Evolutionary conservation across 805 yeast species (phyloP).

Genomic region (Saccharomycopsis sp.): DNA sequence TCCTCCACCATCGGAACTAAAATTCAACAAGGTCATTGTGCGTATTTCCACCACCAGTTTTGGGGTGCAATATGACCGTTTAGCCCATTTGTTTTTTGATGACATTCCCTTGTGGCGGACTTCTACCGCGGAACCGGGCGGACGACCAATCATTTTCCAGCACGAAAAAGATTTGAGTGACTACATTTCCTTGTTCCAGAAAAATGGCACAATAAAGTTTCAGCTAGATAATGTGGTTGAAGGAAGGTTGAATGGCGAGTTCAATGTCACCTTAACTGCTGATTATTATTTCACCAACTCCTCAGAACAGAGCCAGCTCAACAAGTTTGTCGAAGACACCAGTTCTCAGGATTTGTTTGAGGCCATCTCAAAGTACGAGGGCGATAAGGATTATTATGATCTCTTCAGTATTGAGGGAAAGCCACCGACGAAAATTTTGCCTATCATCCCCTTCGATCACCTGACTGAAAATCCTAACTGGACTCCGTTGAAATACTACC

Average conservation of each 20-base stretch:
- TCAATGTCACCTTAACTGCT: conserved; percentile 45
- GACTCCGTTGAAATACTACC: conserved; percentile 41
- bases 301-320: neutral
- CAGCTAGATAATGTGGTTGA: conserved; percentile 60
- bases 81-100: conserved; percentile 53
- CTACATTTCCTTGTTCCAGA: conserved; percentile 43
- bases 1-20: conserved; percentile 38
- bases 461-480: neutral
- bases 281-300: conserved; percentile 37
- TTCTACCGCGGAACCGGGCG: conserved; percentile 75
- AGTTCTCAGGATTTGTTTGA: neutral
- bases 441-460: conserved; percentile 27
- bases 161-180: conserved; percentile 57
- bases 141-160: conserved; percentile 40
- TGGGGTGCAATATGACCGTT: conserved; percentile 59
- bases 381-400: neutral
- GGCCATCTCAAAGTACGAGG: neutral
- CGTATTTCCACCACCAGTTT: conserved; percentile 44
- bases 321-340: neutral
- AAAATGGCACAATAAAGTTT: conserved; percentile 32
- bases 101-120: conserved; percentile 75
- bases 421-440: conserved; percentile 35
- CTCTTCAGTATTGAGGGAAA: conserved; percentile 18
- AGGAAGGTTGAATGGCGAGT: conserved; percentile 49
- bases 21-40: conserved; percentile 47